These are phyloP conservation scores for Aspergillus uvarum DNA, from an alignment of 2,329 filamentous ascomycete species.

Conservation along the genomic window DNA sequence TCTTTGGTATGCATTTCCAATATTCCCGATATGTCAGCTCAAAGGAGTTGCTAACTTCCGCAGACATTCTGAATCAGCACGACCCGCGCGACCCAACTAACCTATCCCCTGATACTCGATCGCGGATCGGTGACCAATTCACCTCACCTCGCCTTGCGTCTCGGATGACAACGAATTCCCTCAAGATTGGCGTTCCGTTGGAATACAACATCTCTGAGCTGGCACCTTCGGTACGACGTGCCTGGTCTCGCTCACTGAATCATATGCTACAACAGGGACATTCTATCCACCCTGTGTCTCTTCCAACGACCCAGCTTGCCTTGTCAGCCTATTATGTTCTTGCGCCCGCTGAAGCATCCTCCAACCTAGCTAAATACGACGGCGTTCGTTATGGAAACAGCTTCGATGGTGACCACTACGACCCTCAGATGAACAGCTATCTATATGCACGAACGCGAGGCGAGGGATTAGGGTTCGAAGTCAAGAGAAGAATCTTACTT, in stretches of 20 bases:
- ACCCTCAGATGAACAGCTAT: constrained; percentile 51
- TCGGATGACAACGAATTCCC: constrained; percentile 27
- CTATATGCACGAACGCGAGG: constrained; percentile 77
- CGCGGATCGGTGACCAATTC: constrained; percentile 49
- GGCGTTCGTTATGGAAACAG: constrained; percentile 85
- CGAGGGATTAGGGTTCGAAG: constrained; percentile 76
- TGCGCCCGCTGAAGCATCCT: constrained; percentile 90
- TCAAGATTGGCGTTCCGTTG: constrained; percentile 59
- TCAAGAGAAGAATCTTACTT: constrained; percentile 80
- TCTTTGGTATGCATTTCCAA: constrained; percentile 50
- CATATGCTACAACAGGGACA: constrained; percentile 65
- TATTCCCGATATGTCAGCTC: not conserved
- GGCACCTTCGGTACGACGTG: constrained; percentile 63
- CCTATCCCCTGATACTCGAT: constrained; percentile 57
- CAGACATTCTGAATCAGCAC: constrained; percentile 55
- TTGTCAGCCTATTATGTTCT: constrained; percentile 94
- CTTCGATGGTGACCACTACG: constrained; percentile 49
- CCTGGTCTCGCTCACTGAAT: constrained; percentile 66
- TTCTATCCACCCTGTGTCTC: constrained; percentile 69
- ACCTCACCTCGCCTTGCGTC: constrained; percentile 22
- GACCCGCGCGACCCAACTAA: constrained; percentile 76
- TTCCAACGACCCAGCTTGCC: constrained; percentile 81
- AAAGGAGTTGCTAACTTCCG: constrained; percentile 15
- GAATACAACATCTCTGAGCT: constrained; percentile 92
- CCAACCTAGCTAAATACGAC: constrained; percentile 95